phyloP scores from a whole-genome alignment of 2,329 filamentous ascomycete species.

The Diaporthe aspalathi region DNA sequence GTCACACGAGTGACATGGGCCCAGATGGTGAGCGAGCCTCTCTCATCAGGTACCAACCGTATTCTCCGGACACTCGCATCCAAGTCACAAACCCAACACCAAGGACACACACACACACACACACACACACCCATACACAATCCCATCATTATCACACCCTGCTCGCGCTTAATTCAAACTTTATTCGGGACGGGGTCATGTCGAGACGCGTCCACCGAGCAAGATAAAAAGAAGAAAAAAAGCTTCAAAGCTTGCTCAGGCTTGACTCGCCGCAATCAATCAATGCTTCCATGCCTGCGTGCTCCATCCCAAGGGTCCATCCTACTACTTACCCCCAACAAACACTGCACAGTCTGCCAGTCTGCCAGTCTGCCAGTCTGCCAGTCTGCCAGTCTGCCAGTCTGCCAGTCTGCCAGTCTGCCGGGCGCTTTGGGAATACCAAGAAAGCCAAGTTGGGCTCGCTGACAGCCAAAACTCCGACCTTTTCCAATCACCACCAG shows the following conservation, averaged over 20 bases:
- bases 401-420: too few relatives aligned
- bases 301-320: not conserved
- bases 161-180: constrained; percentile 10
- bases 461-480: constrained; percentile 8
- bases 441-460: constrained; percentile 19
- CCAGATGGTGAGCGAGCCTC: not conserved
- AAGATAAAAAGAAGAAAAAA: too few relatives aligned
- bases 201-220: constrained; percentile 6
- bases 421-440: not conserved
- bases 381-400: too few relatives aligned
- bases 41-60: too few relatives aligned
- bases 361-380: too few relatives aligned
- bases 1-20: constrained; percentile 14
- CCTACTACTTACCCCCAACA: not conserved
- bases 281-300: not conserved
- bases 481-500: not conserved
- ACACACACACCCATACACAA: not conserved
- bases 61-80: too few relatives aligned
- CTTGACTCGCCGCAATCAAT: constrained; percentile 4
- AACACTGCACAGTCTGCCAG: not conserved
- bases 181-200: constrained; percentile 5
- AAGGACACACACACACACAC: too few relatives aligned
- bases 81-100: too few relatives aligned
- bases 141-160: not conserved
- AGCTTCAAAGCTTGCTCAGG: constrained; percentile 6